Evolutionary conservation across 495 filamentous ascomycete species (phyloP).

Genomic region (Staphylotrichum tortipilum): DNA sequence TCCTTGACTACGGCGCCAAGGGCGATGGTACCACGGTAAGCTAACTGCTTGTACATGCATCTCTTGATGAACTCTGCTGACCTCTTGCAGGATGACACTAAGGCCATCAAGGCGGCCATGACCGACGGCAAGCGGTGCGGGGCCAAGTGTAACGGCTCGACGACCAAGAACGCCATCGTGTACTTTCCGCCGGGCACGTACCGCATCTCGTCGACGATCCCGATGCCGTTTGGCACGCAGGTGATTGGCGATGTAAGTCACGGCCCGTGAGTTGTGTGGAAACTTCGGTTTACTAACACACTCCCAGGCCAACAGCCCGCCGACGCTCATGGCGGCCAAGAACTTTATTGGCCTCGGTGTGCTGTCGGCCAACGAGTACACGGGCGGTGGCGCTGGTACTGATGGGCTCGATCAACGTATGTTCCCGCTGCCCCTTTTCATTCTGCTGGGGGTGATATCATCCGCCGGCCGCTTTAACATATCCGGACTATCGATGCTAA

Average conservation of each 20-base stretch:
- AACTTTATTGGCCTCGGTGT: constrained; percentile 70
- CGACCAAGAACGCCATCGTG: constrained; percentile 59
- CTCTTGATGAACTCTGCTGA: too few relatives aligned
- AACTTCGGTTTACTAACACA: too few relatives aligned
- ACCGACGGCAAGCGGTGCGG: constrained; percentile 64
- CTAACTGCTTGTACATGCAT: too few relatives aligned
- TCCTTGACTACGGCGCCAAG: constrained; percentile 53
- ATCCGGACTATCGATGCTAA: too few relatives aligned
- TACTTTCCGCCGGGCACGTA: constrained; percentile 76
- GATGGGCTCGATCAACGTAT: constrained; percentile 7
- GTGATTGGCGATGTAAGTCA: constrained; percentile 70
- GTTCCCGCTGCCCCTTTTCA: too few relatives aligned
- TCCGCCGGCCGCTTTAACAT: too few relatives aligned
- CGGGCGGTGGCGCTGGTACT: constrained; percentile 29
- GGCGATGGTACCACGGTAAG: constrained; percentile 54
- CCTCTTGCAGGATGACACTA: constrained; percentile 54
- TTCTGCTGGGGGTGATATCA: too few relatives aligned
- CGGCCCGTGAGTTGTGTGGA: too few relatives aligned
- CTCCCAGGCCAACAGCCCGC: constrained; percentile 47
- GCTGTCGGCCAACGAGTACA: constrained; percentile 80
- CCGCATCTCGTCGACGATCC: constrained; percentile 50
- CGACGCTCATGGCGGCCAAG: constrained; percentile 58
- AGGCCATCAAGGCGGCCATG: constrained; percentile 72
- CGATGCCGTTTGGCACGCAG: constrained; percentile 65
- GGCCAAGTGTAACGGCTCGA: constrained; percentile 64